Evolutionary conservation across 768 basidiomycete species (phyloP).

Genomic region (Russula ochroleuca): DNA sequence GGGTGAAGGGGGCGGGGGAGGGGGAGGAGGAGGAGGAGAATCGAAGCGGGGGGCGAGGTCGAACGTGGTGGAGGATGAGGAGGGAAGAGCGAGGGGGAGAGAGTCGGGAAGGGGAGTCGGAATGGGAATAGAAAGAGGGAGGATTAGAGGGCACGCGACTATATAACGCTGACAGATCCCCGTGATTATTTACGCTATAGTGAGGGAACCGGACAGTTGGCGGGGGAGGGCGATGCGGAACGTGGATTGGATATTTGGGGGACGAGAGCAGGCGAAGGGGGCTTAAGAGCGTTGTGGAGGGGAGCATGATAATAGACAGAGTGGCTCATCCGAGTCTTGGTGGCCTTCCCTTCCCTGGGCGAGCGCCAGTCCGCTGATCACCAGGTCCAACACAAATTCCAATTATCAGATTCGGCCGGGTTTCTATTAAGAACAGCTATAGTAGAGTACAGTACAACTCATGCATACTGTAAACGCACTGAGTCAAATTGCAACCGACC

Average conservation of each 20-base stretch:
- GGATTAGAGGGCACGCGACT: constrained; percentile 12
- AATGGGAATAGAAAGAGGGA: neutral
- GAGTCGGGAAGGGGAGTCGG: neutral
- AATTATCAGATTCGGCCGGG: neutral
- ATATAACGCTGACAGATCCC: constrained; percentile 3
- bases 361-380: neutral
- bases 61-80: neutral
- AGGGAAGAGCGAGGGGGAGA: neutral
- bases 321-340: neutral
- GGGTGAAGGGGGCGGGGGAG: neutral
- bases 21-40: neutral
- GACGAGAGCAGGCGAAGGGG: neutral
- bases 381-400: neutral
- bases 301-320: neutral
- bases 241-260: constrained; percentile 8
- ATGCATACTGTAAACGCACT: constrained; percentile 27
- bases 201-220: constrained; percentile 6
- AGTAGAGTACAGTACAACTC: constrained; percentile 20
- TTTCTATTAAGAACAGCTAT: constrained; percentile 6
- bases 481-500: neutral
- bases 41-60: neutral
- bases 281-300: neutral
- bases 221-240: neutral
- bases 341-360: neutral
- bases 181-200: constrained; percentile 13